Evolutionary conservation across 202 grass and related monocot species (phyloP), one percentile per base, ranked within the genome.

Genomic region (Zoysia matrella): DNA sequence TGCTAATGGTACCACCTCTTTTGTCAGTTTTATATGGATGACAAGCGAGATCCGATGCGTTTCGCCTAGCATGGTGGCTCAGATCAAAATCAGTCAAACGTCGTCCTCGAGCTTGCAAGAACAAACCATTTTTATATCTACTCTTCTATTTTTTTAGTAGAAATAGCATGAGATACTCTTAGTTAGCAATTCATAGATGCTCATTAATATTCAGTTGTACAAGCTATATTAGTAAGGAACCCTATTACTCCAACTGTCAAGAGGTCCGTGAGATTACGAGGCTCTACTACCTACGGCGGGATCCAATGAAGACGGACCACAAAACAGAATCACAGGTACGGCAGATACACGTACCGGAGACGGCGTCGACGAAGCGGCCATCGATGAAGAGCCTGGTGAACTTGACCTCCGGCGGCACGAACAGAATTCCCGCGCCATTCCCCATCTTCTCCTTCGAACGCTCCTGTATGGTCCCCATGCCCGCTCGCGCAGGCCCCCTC

Each of bases 361-460:
- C 65, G 36, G 91, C 86, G 61, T 91, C 84, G 52, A 91, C 82
- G 76, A 91, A 97, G 82, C 39, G 30, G 13, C 94, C 94, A 18
- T 91, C 70, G 87, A 97, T 91, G 91, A 97, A 97, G 64, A 97
- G 91, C 89, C 80, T 83, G 39, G 87, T 97, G 89, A 82, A 89
- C 79, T 58, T 97, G 82, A 97, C 79, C 78, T 96, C 86, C 51
- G 86, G 93, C 83, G 61, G 3, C 86, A 71, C 63, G 39, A 90
- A 54, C 76, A 44, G 39, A 12, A 4, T 0, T 44, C 0, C 57
- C 10, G 14, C 65, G 15, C 75, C 50, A 6, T 77, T 82, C 39
- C 2, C 15, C 55, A 10, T 11, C 49, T 12, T 1, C 72, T 48
- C 73, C 41, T 9, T 75, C 67, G 7, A 18, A 43, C 1, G 45